Percentiles rank a stretch among this genome's conserved stretches.
Conservation (phyloP, 2,329 filamentous ascomycete genomes). For the Orbilia brochopaga region DNA sequence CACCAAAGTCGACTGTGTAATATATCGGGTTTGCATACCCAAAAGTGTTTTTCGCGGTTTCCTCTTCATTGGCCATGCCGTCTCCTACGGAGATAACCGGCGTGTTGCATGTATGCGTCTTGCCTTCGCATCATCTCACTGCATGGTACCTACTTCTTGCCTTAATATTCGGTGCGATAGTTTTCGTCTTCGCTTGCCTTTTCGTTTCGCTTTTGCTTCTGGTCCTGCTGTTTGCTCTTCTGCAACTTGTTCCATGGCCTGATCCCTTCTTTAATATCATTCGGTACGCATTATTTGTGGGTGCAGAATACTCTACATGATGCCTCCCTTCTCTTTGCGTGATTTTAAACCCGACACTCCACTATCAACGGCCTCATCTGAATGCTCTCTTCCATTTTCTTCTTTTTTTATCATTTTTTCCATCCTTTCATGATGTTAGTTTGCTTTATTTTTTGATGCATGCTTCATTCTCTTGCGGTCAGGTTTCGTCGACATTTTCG, state of each 20-base stretch:
- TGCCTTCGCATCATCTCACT: background rate
- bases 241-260: background rate
- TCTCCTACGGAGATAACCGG: conserved; percentile 1
- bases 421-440: too few relatives aligned
- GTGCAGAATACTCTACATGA: background rate
- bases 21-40: conserved; percentile 41
- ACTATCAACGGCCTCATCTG: conserved; percentile 46
- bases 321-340: background rate
- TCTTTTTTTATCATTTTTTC: conserved; percentile 2
- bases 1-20: conserved; percentile 34
- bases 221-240: background rate
- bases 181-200: conserved; percentile 6
- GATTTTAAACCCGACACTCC: conserved; percentile 22
- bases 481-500: conserved; percentile 5
- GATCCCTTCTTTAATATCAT: background rate
- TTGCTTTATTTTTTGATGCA: conserved; percentile 9
- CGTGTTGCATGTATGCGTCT: conserved; percentile 3
- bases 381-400: background rate
- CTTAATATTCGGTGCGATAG: conserved; percentile 22
- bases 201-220: conserved; percentile 8
- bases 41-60: conserved; percentile 28
- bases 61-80: conserved; percentile 9
- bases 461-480: conserved; percentile 15
- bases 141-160: conserved; percentile 32
- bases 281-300: background rate